Base-by-base conservation (phyloP, 1,284 basidiomycete genomes). In the Apiotrichum sp. region DNA sequence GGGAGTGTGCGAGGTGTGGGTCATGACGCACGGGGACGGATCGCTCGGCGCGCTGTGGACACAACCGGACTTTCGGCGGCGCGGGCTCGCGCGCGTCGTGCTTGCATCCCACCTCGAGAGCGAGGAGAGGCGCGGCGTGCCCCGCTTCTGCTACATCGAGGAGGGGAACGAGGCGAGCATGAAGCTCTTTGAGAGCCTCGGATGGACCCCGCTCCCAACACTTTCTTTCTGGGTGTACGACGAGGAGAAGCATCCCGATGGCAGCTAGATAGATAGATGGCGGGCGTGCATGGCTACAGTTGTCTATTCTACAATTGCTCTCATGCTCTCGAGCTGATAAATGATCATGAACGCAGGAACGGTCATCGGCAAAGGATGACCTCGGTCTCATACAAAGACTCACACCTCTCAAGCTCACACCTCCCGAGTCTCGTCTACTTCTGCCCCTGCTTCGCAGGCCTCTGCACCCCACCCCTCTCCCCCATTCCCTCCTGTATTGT, bases 31-130 rank as follows among this genome's bases (percentile, higher is more conserved):
- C 44, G 49, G 59, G 3, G 66, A 66, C 46, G 62, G 61, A 2
- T 57, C 62, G 9, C 51, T 61, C 3, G 68, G 65, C 10, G 62
- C 66, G 10, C 61, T 70, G 4, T 64, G 61, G 52, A 64, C 63
- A 11, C 36, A 59, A 22, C 58, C 65, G 1, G 47, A 39, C 7
- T 56, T 62, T 48, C 57, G 68, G 0, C 45, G 66, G 8, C 47
- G 57, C 13, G 68, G 68, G 1, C 58, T 68, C 4, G 68, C 66
- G 2, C 57, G 56, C 33, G 52, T 53, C 47, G 57, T 70, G 8
- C 58, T 65, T 2, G 42, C 53, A 0, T 49, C 58, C 11, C 56
- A 61, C 5, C 47, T 70, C 9, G 49, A 39, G 2, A 33, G 2
- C 1, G 14, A 42, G 7, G 49, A 41, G n/a, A 44, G n/a, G 29